Evolutionary conservation across 2,329 filamentous ascomycete genomes (phyloP).

Genomic region (Neocatenulostroma microsporum): DNA sequence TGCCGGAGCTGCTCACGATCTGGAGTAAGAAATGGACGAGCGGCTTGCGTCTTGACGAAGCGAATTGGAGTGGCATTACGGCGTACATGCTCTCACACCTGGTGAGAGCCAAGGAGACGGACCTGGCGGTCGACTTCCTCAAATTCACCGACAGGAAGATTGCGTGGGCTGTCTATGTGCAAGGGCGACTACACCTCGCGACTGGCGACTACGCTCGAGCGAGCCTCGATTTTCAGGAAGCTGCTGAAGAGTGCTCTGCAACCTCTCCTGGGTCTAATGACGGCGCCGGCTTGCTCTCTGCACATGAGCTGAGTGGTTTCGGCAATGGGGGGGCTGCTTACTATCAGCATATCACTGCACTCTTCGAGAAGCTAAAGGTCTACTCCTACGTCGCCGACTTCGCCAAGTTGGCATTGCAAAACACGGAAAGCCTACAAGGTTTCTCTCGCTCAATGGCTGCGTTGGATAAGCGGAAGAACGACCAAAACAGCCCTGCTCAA

Average conservation of each 20-base stretch:
- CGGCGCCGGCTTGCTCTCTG: conserved; percentile 58
- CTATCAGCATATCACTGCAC: conserved; percentile 72
- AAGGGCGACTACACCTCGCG: conserved; percentile 69
- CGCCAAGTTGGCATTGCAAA: conserved; percentile 42
- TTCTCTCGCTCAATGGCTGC: conserved; percentile 17
- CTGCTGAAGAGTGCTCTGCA: conserved; percentile 38
- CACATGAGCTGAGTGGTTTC: conserved; percentile 60
- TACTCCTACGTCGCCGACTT: conserved; percentile 81
- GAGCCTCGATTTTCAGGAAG: conserved; percentile 68
- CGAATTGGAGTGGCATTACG: conserved; percentile 33
- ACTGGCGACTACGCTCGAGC: conserved; percentile 67
- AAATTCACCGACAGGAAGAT: conserved; percentile 46
- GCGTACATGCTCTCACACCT: conserved; percentile 37
- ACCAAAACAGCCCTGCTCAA: conserved; percentile 22
- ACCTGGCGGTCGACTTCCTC: conserved; percentile 57
- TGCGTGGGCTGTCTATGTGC: conserved; percentile 65
- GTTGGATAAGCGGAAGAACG: conserved; percentile 22
- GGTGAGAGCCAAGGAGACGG: conserved; percentile 35
- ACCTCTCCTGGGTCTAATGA: conserved; percentile 22
- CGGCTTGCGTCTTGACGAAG: conserved; percentile 30
- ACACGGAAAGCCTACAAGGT: conserved; percentile 16
- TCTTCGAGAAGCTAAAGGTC: conserved; percentile 71
- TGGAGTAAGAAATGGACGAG: conserved; percentile 42
- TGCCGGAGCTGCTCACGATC: conserved; percentile 33
- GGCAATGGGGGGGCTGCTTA: conserved; percentile 73